Conservation (phyloP, 768 basidiomycete species). For the Steccherinum ochraceum region DNA sequence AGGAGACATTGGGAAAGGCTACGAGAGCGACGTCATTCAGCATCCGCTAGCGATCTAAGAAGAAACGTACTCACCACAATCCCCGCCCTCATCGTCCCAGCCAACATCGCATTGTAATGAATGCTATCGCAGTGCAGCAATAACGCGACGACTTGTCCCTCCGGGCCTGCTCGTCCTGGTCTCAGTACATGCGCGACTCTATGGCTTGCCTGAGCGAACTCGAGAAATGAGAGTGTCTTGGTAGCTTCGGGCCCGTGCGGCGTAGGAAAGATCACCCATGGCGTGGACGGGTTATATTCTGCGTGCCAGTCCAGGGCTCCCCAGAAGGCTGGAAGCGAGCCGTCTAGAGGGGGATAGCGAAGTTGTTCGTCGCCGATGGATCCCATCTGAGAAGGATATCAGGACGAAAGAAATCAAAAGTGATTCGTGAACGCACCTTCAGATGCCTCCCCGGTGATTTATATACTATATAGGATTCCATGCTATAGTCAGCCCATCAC, state of each 20-base stretch:
- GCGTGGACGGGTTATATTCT: background rate
- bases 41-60: background rate
- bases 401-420: too few relatives aligned
- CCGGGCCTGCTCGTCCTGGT: background rate
- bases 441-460: too few relatives aligned
- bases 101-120: background rate
- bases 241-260: background rate
- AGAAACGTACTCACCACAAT: background rate
- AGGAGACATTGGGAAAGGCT: conserved; percentile 32
- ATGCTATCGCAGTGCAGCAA: conserved; percentile 1
- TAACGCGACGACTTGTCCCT: conserved; percentile 1
- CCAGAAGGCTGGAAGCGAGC: background rate
- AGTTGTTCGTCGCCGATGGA: too few relatives aligned
- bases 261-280: conserved; percentile 1
- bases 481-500: too few relatives aligned
- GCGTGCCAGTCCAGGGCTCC: background rate
- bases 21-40: too few relatives aligned
- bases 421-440: too few relatives aligned
- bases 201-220: conserved; percentile 2
- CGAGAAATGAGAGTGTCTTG: background rate
- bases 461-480: too few relatives aligned
- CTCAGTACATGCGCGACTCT: conserved; percentile 1
- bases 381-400: too few relatives aligned
- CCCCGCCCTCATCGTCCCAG: background rate
- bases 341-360: conserved; percentile 4